These are phyloP conservation scores for Mrakia gelida DNA, from an alignment of 768 basidiomycete genomes.

Conservation along the genomic window DNA sequence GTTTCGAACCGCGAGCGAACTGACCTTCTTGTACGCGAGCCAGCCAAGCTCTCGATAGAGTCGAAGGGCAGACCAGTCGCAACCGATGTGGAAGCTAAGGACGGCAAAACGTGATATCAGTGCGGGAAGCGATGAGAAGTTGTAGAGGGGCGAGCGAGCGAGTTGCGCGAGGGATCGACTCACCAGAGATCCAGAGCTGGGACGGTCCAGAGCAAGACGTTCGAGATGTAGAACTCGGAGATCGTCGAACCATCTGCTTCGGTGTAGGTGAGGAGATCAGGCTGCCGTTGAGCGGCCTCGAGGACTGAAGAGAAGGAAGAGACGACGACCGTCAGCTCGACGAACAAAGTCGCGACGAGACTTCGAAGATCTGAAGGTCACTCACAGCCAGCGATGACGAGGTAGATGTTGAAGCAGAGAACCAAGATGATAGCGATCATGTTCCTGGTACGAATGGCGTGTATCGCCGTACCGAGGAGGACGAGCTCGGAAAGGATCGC, in stretches of 20 bases:
- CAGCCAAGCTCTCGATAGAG: not conserved
- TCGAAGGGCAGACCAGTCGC: not conserved
- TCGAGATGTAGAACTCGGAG: not conserved
- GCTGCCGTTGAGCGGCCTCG: not conserved
- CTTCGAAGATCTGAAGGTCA: not conserved
- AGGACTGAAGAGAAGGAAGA: not conserved
- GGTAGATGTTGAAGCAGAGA: constrained; percentile 9
- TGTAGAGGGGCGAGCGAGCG: too few relatives aligned
- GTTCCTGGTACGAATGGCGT: not conserved
- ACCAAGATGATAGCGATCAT: not conserved
- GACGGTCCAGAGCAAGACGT: not conserved
- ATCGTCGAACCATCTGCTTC: not conserved
- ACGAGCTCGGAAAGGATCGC: not conserved
- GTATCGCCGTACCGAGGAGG: not conserved
- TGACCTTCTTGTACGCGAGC: constrained; percentile 1
- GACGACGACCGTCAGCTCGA: not conserved
- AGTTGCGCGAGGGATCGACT: too few relatives aligned
- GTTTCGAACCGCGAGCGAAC: not conserved
- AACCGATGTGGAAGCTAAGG: not conserved
- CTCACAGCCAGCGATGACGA: constrained; percentile 7
- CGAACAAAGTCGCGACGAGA: not conserved
- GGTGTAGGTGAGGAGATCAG: not conserved
- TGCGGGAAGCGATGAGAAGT: too few relatives aligned
- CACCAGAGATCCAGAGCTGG: not conserved
- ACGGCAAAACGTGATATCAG: too few relatives aligned